phyloP scores from a whole-genome alignment of 192 early-diverging fungal genomes.

The Endogone sp. region DNA sequence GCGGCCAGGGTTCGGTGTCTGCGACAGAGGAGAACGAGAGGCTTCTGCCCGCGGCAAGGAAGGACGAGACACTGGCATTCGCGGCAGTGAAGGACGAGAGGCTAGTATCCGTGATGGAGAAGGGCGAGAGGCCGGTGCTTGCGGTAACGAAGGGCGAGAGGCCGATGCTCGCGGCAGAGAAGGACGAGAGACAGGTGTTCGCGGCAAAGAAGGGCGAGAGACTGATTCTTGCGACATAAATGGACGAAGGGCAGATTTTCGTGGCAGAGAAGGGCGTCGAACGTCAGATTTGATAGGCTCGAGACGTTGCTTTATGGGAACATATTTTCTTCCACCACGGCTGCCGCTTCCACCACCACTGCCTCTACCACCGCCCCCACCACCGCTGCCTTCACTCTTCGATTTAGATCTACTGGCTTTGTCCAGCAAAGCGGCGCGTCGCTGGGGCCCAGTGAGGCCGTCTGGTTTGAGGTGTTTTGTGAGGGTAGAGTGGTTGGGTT shows the following conservation, averaged over 20 bases:
- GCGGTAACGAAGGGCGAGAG: neutral
- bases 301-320: neutral
- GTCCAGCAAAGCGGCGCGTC: conserved; percentile 19
- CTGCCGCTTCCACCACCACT: neutral
- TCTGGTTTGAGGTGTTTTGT: conserved; percentile 33
- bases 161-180: neutral
- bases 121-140: no score
- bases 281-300: neutral
- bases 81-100: no score
- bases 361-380: neutral
- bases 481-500: conserved; percentile 27
- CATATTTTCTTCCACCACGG: neutral
- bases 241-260: neutral
- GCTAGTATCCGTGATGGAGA: no score
- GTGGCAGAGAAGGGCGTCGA: neutral
- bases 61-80: no score
- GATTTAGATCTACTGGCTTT: neutral
- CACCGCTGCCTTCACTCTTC: neutral
- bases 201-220: no score
- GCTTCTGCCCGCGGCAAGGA: neutral
- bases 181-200: no score
- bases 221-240: no score
- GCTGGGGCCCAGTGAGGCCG: conserved; percentile 28
- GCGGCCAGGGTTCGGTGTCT: neutral
- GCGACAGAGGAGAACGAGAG: no score